Evolutionary conservation across 139 green algal species (phyloP), one percentile per base, ranked within the genome.

Genomic region (Picochlorum costavermella): DNA sequence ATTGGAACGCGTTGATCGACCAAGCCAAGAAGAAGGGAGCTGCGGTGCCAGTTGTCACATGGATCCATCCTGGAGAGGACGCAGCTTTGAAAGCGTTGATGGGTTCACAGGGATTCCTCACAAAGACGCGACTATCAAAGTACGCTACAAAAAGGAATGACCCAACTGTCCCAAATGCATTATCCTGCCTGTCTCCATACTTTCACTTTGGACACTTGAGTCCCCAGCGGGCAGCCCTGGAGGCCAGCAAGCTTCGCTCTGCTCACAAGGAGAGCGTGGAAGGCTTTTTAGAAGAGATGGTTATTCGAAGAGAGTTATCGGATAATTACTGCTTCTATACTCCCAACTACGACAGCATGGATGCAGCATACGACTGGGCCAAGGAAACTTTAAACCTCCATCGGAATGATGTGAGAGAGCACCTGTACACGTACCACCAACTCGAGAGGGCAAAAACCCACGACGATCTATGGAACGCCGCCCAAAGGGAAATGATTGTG

Each of bases 401-500:
- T 76, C 40, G 60, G 0, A 28, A 9, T 0, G 92, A 95, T 77
- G 88, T 87, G 67, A 72, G 88, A 14, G 84, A 92, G 58, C 36
- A 56, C 43, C 26, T 71, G 16, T 67, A 78, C 53, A 36, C 83
- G 3, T 44, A 61, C 45, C 81, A 85, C 30, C 76, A 96, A 72
- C 77, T 96, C 49, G 92, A 97, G 80, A 50, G 69, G 13, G 88
- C 69, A 1, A 66, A 84, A 68, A 97, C 92, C n/a, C 82, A 96
- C 71, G 92, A 97, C 69, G 82, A 95, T 60, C 78, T 97, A 63
- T 96, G 90, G 90, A 96, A 96, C 72, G 89, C 89, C n/a, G 74
- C 81, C 12, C 92, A 98, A 78, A 64, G 79, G 50, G 89, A 98
- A 84, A 85, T 97, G 83, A 69, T 91, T 63, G 70, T 89, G 67